Base-by-base conservation (phyloP, 1,284 basidiomycete genomes). In the Ustilago curta region DNA sequence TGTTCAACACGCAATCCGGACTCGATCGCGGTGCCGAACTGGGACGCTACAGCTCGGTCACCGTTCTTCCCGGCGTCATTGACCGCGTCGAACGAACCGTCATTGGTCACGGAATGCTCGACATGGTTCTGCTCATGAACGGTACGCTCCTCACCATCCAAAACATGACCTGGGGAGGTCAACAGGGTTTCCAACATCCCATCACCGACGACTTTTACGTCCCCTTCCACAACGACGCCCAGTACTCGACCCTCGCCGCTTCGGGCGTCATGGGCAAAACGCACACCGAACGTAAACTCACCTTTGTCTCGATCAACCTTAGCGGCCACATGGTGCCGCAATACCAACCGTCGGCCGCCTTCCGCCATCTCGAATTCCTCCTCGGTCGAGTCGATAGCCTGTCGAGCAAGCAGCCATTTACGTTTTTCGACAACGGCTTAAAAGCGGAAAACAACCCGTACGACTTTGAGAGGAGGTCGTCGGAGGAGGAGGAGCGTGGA, bases 101-200 rank as follows among this genome's bases (percentile, higher is more conserved):
- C 21, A 77, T 83, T 27, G 77, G 75, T n/a, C 80, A 83, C 52
- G 81, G 81, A 16, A 45, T 70, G 45, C 72, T 70, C 39, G 80
- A 83, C 62, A 72, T 66, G 59, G 54, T 82, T 7, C 69, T 82
- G 12, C 59, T 82, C 16, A 60, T 77, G 21, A 80, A 82, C 49
- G 82, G 82, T 11, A 70, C 68, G 0, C 50, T 72, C 1, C 76
- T 83, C 7, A 64, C 62, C 11, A 80, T 83, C 49, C 82, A 83
- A 45, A 84, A 84, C 69, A 78, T 80, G 76, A 83, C 83, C 18
- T 85, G 81, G 81, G 65, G 71, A 8, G 75, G 76, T 7, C 29
- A 57, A 27, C 81, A 79, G 68, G 83, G 83, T 27, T 83, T 85
- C 74, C 75, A 78, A 42, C 51, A 52, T 2, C 62, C 59, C 12